Evolutionary conservation across 768 basidiomycete species (phyloP).

Genomic region (Mycena venus): DNA sequence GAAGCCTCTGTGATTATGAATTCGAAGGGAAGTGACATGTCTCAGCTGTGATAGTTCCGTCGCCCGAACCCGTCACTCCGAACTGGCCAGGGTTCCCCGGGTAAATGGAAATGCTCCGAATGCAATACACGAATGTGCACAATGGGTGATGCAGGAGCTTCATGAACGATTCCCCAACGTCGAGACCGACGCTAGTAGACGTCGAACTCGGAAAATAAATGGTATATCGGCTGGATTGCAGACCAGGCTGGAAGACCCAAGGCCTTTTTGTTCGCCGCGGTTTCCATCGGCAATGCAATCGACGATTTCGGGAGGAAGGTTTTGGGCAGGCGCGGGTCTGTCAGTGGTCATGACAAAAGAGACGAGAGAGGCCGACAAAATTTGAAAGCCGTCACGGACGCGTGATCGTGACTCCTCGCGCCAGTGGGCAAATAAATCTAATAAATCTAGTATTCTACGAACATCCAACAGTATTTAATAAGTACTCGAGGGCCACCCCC

Average conservation of each 20-base stretch:
- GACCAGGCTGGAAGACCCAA: constrained; percentile 1
- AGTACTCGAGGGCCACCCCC: too few relatives aligned
- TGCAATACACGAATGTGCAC: constrained; percentile 17
- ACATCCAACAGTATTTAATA: too few relatives aligned
- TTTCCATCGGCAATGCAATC: constrained; percentile 6
- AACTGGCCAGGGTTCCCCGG: not conserved
- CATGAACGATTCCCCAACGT: not conserved
- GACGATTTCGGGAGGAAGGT: constrained; percentile 1
- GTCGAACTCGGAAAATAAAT: constrained; percentile 19
- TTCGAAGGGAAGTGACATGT: not conserved
- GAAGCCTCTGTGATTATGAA: constrained; percentile 8
- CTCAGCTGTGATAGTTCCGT: not conserved
- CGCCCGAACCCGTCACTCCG: not conserved
- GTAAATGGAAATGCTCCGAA: constrained; percentile 11
- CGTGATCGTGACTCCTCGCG: too few relatives aligned
- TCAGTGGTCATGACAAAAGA: too few relatives aligned
- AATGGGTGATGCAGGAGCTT: constrained; percentile 4
- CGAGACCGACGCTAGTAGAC: constrained; percentile 8
- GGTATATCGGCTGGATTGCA: constrained; percentile 24
- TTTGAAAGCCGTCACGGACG: too few relatives aligned
- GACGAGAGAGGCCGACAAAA: too few relatives aligned
- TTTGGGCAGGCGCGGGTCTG: not conserved
- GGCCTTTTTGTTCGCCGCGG: not conserved
- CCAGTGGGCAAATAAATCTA: too few relatives aligned
- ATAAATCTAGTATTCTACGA: too few relatives aligned